These are phyloP conservation scores for Mikania micrantha DNA, from an alignment of 129 eudicot species.

Conservation along the genomic window DNA sequence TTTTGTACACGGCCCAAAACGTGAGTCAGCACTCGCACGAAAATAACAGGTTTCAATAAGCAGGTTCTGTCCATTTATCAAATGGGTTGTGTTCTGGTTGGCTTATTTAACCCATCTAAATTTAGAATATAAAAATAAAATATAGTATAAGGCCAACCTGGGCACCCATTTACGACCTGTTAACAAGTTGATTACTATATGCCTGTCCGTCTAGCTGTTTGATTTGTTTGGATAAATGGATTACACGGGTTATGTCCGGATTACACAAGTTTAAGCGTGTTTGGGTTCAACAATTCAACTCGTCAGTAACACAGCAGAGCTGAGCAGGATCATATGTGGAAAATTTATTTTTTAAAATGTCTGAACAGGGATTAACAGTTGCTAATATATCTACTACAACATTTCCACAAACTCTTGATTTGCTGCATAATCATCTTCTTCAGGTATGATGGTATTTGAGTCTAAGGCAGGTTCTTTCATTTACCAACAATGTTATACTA, in stretches of 20 bases:
- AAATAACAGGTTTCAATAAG: background rate
- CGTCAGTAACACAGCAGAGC: too few relatives aligned
- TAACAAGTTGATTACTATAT: background rate
- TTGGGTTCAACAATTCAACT: background rate
- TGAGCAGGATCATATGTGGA: background rate
- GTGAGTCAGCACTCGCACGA: too few relatives aligned
- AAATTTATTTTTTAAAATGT: slow-evolving; percentile 4
- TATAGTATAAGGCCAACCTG: background rate
- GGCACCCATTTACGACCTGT: background rate
- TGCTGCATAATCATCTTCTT: slow-evolving; percentile 93
- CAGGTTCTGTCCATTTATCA: background rate
- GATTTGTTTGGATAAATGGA: background rate
- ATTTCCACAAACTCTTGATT: slow-evolving; percentile 94
- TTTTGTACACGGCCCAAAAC: background rate
- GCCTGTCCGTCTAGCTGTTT: background rate
- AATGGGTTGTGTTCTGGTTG: background rate
- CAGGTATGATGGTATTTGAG: slow-evolving; percentile 48
- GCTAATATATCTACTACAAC: slow-evolving; percentile 91
- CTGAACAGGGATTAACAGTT: slow-evolving; percentile 73
- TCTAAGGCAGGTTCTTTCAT: background rate
- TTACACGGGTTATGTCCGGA: background rate
- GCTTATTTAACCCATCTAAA: background rate
- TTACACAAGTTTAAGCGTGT: background rate
- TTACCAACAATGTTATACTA: background rate
- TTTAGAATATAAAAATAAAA: background rate